Evolutionary conservation across 139 green algal genomes (phyloP), one percentile per base, ranked within the genome.

Genomic region (Zygnema cylindricum): DNA sequence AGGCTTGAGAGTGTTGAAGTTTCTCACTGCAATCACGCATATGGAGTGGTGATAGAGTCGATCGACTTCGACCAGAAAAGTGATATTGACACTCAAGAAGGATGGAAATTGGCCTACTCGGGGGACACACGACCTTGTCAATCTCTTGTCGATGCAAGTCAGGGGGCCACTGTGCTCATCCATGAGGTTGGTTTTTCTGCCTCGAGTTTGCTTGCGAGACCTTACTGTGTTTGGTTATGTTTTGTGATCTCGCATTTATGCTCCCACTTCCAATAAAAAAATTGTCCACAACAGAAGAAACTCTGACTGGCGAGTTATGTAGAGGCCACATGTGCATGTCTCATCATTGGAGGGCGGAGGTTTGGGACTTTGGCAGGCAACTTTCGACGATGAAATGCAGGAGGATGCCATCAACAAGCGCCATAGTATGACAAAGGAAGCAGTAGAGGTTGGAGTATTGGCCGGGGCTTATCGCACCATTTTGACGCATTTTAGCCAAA

Each of bases 401-500:
- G 87, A 94, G 35, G 97, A 99, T 79, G 98, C 98, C 2, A 3
- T 94, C 0, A 92, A 91, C 40, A 99, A 99, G 94, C 89, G 90
- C 38, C 98, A 99, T 94, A 96, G 92, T 92, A 97, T 96, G 35
- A 97, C 94, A 1, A 82, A 84, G 16, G 96, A 99, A 85, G 98
- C 97, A 38, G 85, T 99, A 36, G 55, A 89, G 33, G 88, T 94
- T 1, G 95, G 94, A 22, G 35, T 81, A 25, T 85, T 94, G 76
- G 94, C 96, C 21, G 90, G 94, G 1, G 97, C 93, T 0, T 98
- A 96, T 90, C 93, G 96, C n/a, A 97, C 93, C 2, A 85, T 99
- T 36, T 92, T 99, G 55, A 99, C 98, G 0, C 98, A 99, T 92
- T 99, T 99, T 94, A 96, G 92, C 79, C 95, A 97, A 84, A 93